Percentiles rank a stretch among this genome's conserved stretches.
phyloP scores from a whole-genome alignment of 768 basidiomycete species.

The Boletus tylopilopsis region DNA sequence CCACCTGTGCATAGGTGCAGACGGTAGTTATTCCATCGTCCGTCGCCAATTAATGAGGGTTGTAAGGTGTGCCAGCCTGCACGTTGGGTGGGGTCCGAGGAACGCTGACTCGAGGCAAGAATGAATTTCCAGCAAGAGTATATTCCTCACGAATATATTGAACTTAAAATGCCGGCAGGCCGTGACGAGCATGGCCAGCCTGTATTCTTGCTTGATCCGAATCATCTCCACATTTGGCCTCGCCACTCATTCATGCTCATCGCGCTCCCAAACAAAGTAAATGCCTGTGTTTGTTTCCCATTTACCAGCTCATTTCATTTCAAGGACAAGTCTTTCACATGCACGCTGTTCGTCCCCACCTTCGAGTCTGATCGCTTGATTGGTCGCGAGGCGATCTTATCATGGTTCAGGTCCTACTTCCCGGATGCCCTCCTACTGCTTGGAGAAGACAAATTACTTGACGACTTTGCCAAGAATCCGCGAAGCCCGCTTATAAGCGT shows the following conservation, averaged over 20 bases:
- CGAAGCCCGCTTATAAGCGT: constrained; percentile 88
- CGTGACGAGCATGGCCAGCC: constrained; percentile 54
- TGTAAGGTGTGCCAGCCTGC: constrained; percentile 58
- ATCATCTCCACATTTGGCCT: constrained; percentile 99
- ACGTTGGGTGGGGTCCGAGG: constrained; percentile 4
- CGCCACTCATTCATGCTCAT: constrained; percentile 99
- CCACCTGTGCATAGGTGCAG: constrained; percentile 86
- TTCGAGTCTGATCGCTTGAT: constrained; percentile 66
- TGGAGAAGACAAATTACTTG: constrained; percentile 71
- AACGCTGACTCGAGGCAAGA: constrained; percentile 41
- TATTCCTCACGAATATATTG: constrained; percentile 93
- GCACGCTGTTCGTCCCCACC: constrained; percentile 91
- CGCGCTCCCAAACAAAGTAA: constrained; percentile 94
- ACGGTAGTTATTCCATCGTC: constrained; percentile 91
- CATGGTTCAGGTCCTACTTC: constrained; percentile 83
- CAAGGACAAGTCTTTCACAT: constrained; percentile 96
- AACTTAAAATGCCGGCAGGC: constrained; percentile 91
- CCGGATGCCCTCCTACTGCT: constrained; percentile 84
- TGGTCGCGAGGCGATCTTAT: constrained; percentile 50
- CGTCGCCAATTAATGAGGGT: constrained; percentile 95
- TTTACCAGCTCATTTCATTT: constrained; percentile 19
- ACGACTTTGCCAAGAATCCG: constrained; percentile 81
- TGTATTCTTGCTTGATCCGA: constrained; percentile 83
- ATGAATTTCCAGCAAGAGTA: constrained; percentile 96
- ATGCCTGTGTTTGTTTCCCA: constrained; percentile 26